Base-by-base conservation (phyloP, 1,284 basidiomycete species). In the Ceratobasidium sp. region DNA sequence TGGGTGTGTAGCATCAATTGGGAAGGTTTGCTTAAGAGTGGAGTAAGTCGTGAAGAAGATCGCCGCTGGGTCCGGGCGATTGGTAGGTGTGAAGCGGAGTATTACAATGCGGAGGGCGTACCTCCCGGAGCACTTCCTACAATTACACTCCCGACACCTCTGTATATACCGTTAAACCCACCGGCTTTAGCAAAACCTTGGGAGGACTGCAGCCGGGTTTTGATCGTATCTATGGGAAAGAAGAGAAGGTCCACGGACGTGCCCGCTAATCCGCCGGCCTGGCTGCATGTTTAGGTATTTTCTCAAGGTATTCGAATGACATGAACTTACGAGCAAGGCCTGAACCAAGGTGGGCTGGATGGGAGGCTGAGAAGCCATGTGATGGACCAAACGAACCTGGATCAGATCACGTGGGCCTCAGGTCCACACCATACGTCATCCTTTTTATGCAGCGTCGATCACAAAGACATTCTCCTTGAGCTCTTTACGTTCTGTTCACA, bases 31-130 rank as follows among this genome's bases (percentile, higher is more conserved):
- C 80, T 99, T 99, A 74, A 96, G 84, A 13, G 86, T 86, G 75
- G 98, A 96, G 77, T 99, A 99, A 0, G 90, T 93, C 25, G 92
- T 91, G 78, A 99, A 99, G 82, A 99, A 99, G 0, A 88, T 86
- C 0, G 96, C 93, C 70, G 96, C 96, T 96, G 74, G 15, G 35
- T 45, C 17, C 20, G 29, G 35, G 10, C 38, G 35, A 47, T 49
- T 45, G n/a, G 15, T 34, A 22, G 12, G 29, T 20, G 55, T 71
- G 17, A 31, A 34, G 68, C 17, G 62, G 29, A 71, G 25, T 15
- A 25, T 25, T 12, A 17, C 8, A 29, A 27, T 13, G 25, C n/a
- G 25, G 68, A 31, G 15, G n/a, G 78, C 86, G 74, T 77, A 95
- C 94, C 94, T 77, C 96, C 96, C 0, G 97, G 96, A 13, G 96